Base-by-base conservation (phyloP, 768 basidiomycete genomes). In the Lactifluus subvellereus region DNA sequence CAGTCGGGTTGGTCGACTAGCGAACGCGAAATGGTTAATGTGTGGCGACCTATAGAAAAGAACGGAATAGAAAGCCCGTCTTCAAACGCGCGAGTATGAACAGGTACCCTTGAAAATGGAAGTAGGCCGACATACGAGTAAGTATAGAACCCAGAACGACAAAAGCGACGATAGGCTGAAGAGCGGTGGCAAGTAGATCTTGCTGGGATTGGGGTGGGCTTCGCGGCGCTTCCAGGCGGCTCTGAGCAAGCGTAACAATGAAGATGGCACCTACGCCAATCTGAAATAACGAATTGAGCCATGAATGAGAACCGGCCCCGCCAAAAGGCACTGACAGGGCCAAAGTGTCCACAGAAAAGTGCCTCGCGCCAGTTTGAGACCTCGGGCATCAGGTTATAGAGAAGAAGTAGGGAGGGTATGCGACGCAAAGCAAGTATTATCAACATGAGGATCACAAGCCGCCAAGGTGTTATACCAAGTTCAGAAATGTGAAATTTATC, bases 211-310 rank as follows among this genome's bases (percentile, higher is more conserved):
- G 74, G 0, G 91, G 88, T 0, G 91, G 88, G 58, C 75, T 71
- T 2, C 76, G 72, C 1, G 88, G 84, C 10, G 68, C 70, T 6
- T 87, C 83, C 0, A 94, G 77, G 55, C 80, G 82, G 27, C 80
- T 79, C 9, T 85, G 71, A 4, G 92, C 90, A 32, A 93, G 73
- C 0, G 84, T 86, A 10, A 88, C 85, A 59, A 98, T 87, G 72
- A 98, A 99, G 50, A 98, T 78, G 6, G 96, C 89, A 0, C 88
- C 86, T 27, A 97, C 94, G 56, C 95, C 95, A 90, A 97, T 94
- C 79, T 93, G 74, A 32, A 50, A 30, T 5, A 61, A 54, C 33
- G n/a, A 49, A 42, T 40, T 38, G n/a, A 16, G 16, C 33, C 27
- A 63, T 30, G 18, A 37, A 16, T 13, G 43, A 32, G 35, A 37